Evolutionary conservation across 805 yeast genomes (phyloP), one percentile per base, ranked within the genome.

Genomic region (Nakazawaea siamensis): DNA sequence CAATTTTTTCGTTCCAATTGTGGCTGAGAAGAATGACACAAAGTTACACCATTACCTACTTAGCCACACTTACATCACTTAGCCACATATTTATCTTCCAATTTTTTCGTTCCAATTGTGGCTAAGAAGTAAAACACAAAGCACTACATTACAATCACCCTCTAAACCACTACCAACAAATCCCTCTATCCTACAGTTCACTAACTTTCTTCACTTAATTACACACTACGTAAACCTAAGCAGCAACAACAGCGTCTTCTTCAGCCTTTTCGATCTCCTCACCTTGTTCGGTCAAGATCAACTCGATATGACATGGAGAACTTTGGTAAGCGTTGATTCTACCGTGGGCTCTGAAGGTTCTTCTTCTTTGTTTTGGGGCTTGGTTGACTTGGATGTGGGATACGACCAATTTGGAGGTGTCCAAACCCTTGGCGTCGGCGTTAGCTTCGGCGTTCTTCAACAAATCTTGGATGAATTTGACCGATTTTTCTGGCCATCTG

Each of bases 341-440:
- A 84, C 99, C 99, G 82, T 90, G 97, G 60, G 99, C 99, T 82
- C 99, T 88, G 95, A 76, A 92, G 63, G 98, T 92, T 77, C 99
- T 87, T 79, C 99, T 90, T 80, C 97, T 92, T 76, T 86, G 94
- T 76, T 87, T 87, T 74, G 99, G 98, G 61, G 98, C 98, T 70
- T 87, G 95, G 94, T 92, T 92, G 63, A 90, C 98, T 79, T 92
- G 98, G 66, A 92, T 90, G 84, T 92, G 97, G 55, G 94, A 80
- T 62, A 92, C 78, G 73, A 81, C 82, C 66, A 92, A 83, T 68
- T 83, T 85, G 57, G 94, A 76, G 58, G 83, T 77, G 68, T 92
- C 97, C 71, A 92, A 86, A 62, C 98, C 98, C 80, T 92, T 92
- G 57, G 95, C 73, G 68, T 88, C 97, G 68, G 98, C 98, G 76